Conservation (phyloP, 2,329 filamentous ascomycete species). For the Calonectria honghensis region DNA sequence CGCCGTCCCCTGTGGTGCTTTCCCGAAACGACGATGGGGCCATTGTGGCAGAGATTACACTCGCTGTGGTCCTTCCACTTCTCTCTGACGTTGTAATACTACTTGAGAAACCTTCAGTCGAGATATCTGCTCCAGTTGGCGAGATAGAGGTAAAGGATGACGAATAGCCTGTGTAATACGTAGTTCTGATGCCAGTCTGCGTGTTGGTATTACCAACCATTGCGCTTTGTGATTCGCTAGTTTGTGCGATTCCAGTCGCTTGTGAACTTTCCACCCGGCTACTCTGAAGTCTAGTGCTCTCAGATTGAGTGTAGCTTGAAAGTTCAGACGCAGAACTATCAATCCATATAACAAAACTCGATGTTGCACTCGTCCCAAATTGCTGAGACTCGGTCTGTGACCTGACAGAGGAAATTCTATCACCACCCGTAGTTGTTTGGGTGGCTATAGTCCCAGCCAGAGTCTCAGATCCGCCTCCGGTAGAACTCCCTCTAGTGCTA, state of each 20-base stretch:
- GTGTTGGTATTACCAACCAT: neutral
- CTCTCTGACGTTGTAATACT: neutral
- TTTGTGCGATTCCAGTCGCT: neutral
- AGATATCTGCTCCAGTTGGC: neutral
- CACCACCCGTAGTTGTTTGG: neutral
- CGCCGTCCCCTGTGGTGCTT: no score
- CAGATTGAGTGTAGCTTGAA: neutral
- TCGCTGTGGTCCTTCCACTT: neutral
- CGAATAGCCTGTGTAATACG: neutral
- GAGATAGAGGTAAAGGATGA: neutral
- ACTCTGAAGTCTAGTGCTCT: neutral
- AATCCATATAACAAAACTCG: no score
- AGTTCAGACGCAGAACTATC: neutral
- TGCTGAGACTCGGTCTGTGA: neutral
- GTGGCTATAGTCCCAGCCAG: neutral
- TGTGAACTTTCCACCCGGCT: neutral
- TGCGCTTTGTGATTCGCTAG: neutral
- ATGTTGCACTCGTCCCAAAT: neutral
- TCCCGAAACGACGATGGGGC: neutral
- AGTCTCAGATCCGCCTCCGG: neutral
- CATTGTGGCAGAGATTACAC: neutral
- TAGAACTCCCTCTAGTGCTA: neutral
- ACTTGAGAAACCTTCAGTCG: neutral
- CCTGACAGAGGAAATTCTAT: neutral
- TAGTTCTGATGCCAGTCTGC: no score